These are phyloP conservation scores for Acorus gramineus DNA, from an alignment of 106 monocot species.

Conservation along the genomic window DNA sequence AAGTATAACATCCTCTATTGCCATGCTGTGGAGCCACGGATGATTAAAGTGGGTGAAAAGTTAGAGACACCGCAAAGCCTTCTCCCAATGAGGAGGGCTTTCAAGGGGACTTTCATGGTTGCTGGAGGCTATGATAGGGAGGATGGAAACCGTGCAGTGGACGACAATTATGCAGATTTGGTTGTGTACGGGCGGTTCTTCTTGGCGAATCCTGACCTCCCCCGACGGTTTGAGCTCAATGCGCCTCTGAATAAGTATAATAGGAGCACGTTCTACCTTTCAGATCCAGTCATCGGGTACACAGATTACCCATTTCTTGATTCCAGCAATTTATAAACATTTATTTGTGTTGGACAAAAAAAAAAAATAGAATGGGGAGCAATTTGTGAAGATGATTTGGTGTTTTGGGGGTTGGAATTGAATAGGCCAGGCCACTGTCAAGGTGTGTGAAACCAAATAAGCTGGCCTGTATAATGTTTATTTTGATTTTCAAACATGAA, in stretches of 20 bases:
- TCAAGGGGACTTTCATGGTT: conserved; percentile 27
- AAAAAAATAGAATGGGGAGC: too few species aligned
- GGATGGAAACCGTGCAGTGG: conserved; percentile 21
- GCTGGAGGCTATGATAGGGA: conserved; percentile 27
- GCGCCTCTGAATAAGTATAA: conserved; percentile 22
- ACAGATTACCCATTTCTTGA: conserved; percentile 34
- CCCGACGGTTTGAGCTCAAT: conserved; percentile 16
- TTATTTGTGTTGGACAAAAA: too few species aligned
- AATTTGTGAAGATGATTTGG: too few species aligned
- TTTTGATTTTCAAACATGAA: too few species aligned
- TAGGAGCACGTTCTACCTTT: conserved; percentile 12
- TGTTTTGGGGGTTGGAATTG: too few species aligned
- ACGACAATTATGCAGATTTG: conserved; percentile 17
- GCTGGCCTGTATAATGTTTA: too few species aligned
- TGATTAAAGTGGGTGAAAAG: conserved; percentile 13
- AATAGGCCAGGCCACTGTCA: too few species aligned
- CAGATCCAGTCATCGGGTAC: conserved; percentile 21
- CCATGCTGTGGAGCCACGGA: conserved; percentile 22
- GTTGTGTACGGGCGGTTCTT: conserved; percentile 13
- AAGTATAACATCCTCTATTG: conserved; percentile 19
- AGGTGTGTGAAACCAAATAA: too few species aligned
- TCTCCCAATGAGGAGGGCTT: conserved; percentile 14
- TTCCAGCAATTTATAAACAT: not conserved
- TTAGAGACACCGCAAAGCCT: conserved; percentile 9
- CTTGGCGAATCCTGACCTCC: conserved; percentile 1